Evolutionary conservation across 2,329 filamentous ascomycete genomes (phyloP), one percentile per base, ranked within the genome.

Genomic region (Fusarium coffeatum): DNA sequence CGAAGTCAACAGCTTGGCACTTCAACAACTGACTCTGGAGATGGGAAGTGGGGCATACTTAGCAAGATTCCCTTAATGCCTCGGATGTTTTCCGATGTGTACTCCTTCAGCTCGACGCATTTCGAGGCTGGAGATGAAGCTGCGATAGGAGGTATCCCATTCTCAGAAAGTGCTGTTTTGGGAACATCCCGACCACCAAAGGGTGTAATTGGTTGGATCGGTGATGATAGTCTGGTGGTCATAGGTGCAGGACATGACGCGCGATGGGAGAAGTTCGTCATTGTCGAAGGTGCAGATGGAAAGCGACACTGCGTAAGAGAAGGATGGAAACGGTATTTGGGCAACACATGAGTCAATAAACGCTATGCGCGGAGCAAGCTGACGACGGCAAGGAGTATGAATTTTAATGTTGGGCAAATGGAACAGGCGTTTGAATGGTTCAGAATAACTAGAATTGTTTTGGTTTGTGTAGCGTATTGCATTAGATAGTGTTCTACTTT

Each of bases 111-210:
- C 6, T 93, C 90, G 42, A 87, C 89, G 5, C 89, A 90, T 34
- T 98, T 98, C 74, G 91, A 96, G 73, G 90, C 93, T 40, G 93
- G 93, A 5, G 91, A 96, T 32, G 93, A 97, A 74, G 83, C 85
- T 28, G 77, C 83, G 46, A 80, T 82, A 41, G 83, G 81, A 15
- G 82, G 80, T 5, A 79, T 84, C 22, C 80, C 80, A 1, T 79
- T 82, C 60, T 80, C 81, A 5, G 83, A 83, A 30, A 79, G 77
- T 32, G 81, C 83, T 3, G 83, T 85, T 4, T 77, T 87, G 11
- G 84, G 85, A 4, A 86, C 84, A 18, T 81, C 83, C 16, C 80
- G 89, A 53, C 90, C 93, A 16, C 87, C 90, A 13, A 97, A 97
- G 78, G 96, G 96, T 0, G 82, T 96, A 10, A 86, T 98, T 59